Evolutionary conservation across 2,329 filamentous ascomycete species (phyloP).

Genomic region (Phialocephala subalpina): DNA sequence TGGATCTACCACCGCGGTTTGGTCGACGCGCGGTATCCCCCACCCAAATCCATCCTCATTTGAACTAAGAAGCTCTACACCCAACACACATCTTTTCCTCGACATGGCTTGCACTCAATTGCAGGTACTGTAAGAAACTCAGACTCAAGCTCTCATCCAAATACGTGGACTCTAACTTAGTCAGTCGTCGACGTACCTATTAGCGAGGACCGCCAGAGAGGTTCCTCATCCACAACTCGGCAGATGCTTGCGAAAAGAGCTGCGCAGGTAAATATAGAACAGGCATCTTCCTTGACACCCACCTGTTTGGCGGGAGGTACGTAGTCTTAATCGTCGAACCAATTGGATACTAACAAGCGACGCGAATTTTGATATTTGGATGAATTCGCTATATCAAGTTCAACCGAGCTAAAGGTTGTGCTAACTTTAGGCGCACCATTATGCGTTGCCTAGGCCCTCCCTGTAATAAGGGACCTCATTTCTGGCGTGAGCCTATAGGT

Average conservation of each 20-base stretch:
- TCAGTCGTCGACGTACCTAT: slow-evolving; percentile 14
- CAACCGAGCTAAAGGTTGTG: too few species aligned
- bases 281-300: slow-evolving; percentile 35
- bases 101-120: too few species aligned
- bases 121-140: slow-evolving; percentile 32
- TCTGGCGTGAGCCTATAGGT: slow-evolving; percentile 44
- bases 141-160: slow-evolving; percentile 34
- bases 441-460: slow-evolving; percentile 42
- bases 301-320: slow-evolving; percentile 44
- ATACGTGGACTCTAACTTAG: slow-evolving; percentile 24
- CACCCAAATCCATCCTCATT: too few species aligned
- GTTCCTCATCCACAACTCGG: slow-evolving; percentile 31
- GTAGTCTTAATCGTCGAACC: slow-evolving; percentile 27
- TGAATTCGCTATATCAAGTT: too few species aligned
- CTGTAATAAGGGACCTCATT: slow-evolving; percentile 43
- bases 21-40: too few species aligned
- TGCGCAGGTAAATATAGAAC: slow-evolving; percentile 38
- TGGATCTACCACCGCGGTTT: too few species aligned
- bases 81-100: too few species aligned
- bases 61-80: too few species aligned
- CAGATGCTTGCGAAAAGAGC: slow-evolving; percentile 41
- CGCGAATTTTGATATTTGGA: too few species aligned
- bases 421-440: too few species aligned
- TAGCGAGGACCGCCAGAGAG: slow-evolving; percentile 21
- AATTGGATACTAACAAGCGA: too few species aligned